These are phyloP conservation scores for Fusarium albosuccineum DNA, from an alignment of 2,329 filamentous ascomycete species.

Conservation along the genomic window DNA sequence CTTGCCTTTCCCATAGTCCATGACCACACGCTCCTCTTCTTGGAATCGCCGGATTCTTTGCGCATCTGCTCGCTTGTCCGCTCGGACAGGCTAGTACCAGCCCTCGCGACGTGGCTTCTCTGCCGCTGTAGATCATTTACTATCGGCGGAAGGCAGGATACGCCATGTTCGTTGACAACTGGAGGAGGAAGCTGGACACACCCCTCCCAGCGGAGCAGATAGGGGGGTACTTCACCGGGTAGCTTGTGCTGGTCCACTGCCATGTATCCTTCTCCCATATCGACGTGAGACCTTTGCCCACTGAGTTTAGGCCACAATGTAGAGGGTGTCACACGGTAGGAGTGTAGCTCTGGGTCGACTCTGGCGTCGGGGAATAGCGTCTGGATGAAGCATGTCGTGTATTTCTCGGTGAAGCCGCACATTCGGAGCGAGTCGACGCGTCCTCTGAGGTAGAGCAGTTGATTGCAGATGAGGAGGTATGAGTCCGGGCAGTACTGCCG, in stretches of 20 bases:
- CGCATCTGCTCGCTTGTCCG: constrained; percentile 21
- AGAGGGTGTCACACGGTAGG: constrained; percentile 50
- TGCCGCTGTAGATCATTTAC: constrained; percentile 33
- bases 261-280: constrained; percentile 41
- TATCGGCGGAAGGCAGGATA: constrained; percentile 25
- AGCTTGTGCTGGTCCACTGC: constrained; percentile 40
- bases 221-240: background rate
- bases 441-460: constrained; percentile 47
- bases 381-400: constrained; percentile 46
- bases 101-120: constrained; percentile 14
- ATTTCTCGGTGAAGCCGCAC: constrained; percentile 53
- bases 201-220: constrained; percentile 33
- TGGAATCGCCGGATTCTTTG: constrained; percentile 4
- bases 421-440: constrained; percentile 51
- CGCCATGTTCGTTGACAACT: constrained; percentile 26
- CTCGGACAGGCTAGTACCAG: constrained; percentile 30
- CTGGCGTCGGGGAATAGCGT: constrained; percentile 43
- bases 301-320: constrained; percentile 48
- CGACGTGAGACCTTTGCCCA: constrained; percentile 47
- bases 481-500: constrained; percentile 49
- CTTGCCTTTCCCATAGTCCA: constrained; percentile 26
- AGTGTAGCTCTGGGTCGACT: constrained; percentile 13
- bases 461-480: constrained; percentile 49
- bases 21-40: constrained; percentile 22
- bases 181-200: constrained; percentile 47